Evolutionary conservation across 139 green algal genomes (phyloP).

Genomic region (Tetradesmus lagerheimii): DNA sequence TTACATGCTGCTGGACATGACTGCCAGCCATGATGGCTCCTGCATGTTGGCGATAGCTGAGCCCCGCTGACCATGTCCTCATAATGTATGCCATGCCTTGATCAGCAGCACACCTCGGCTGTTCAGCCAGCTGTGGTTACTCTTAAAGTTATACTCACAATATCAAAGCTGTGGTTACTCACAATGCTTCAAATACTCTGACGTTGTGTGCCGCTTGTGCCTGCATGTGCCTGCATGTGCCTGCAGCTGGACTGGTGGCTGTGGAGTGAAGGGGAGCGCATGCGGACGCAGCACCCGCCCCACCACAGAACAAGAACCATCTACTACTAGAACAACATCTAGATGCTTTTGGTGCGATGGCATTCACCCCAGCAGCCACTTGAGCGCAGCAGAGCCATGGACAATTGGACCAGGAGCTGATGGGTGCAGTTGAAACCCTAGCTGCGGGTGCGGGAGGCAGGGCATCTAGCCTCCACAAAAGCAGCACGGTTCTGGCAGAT

Average conservation of each 20-base stretch:
- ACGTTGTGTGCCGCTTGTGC: conserved; percentile 37
- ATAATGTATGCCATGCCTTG: no score
- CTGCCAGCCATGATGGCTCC: no score
- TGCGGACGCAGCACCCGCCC: conserved; percentile 54
- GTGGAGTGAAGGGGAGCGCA: conserved; percentile 82
- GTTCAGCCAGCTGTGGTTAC: no score
- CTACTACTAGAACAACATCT: conserved; percentile 85
- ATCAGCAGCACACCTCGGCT: no score
- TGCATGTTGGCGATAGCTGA: background rate
- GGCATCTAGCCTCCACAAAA: no score
- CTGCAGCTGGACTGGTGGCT: conserved; percentile 90
- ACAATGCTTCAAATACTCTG: no score
- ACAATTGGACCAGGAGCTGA: no score
- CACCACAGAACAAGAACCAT: conserved; percentile 86
- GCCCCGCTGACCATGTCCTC: background rate
- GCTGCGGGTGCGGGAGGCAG: background rate
- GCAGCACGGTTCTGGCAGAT: background rate
- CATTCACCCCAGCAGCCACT: no score
- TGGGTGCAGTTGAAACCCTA: background rate
- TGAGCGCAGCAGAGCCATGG: no score
- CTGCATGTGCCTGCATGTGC: conserved; percentile 69
- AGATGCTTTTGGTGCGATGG: background rate
- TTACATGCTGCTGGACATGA: no score
- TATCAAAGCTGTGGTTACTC: no score
- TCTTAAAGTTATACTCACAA: no score